These are phyloP conservation scores for Cyberlindnera bimundalis DNA, from an alignment of 805 yeast genomes.

Conservation along the genomic window DNA sequence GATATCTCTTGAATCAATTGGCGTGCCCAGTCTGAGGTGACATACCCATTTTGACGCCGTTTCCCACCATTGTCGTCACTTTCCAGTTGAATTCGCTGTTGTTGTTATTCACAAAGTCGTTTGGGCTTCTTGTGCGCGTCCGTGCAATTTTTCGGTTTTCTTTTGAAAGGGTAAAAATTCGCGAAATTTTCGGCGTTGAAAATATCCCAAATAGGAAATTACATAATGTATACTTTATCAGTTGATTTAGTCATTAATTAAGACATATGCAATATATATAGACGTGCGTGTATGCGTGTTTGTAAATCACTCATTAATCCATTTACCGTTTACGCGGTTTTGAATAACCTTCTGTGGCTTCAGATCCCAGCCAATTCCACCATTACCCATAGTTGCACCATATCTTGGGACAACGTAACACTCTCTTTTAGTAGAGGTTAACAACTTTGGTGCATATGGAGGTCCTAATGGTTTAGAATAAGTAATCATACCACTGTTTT, in stretches of 20 bases:
- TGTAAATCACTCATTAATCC: slow-evolving; percentile 43
- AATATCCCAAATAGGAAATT: background rate
- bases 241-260: no score
- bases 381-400: slow-evolving; percentile 80
- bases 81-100: background rate
- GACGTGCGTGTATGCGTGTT: background rate
- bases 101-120: background rate
- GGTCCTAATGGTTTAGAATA: slow-evolving; percentile 91
- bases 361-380: slow-evolving; percentile 89
- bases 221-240: background rate
- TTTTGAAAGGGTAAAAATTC: background rate
- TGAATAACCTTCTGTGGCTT: slow-evolving; percentile 79
- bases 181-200: background rate
- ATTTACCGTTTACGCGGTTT: slow-evolving; percentile 58
- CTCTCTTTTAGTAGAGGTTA: slow-evolving; percentile 66
- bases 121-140: background rate
- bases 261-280: no score
- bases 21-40: no score
- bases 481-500: slow-evolving; percentile 64
- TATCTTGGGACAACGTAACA: slow-evolving; percentile 89
- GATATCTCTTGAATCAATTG: no score
- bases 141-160: background rate
- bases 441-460: slow-evolving; percentile 76
- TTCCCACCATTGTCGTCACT: slow-evolving; percentile 8
- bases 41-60: slow-evolving; percentile 11